Base-by-base conservation (phyloP, 148 eudicot species). In the Vaccinium macrocarpon region DNA sequence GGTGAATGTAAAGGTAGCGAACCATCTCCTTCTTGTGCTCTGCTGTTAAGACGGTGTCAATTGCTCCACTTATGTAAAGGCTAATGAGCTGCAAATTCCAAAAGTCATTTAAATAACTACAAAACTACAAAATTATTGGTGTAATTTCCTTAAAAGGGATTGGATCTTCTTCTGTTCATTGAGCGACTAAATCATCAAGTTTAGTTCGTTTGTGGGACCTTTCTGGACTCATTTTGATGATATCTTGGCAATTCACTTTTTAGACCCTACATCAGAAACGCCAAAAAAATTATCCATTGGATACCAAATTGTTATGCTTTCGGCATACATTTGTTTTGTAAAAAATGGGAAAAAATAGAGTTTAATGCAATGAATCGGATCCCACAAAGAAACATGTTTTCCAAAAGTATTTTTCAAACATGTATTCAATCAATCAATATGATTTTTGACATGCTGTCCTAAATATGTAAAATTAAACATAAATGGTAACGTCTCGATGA, bases 1-100 rank as follows among this genome's bases (percentile, higher is more conserved):
- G 85, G 51, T 84, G 66, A 66, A 15, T n/a, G 51, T 84, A 84
- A 18, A 84, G 38, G 72, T 84, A 84, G 16, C 85, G 81, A 50
- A 84, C n/a, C 46, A 84, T n/a, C 76, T 84, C 85, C 72, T 51
- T 66, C 35, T 66, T 64, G 76, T 84, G 82, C 52, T 78, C 76
- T 12, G 61, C 25, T 6, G 85, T 48, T 8, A 78, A 48, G 1
- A 78, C 13, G 6, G 27, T 9, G n/a, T 51, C 64, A 18, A 52
- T 78, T 49, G 32, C 23, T 64, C 82, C 85, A 14, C 76, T 84
- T 19, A 84, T 29, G 76, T 77, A 23, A 8, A 84, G 61, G 6
- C 38, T 21, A 12, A 84, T 84, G 8, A 84, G 29, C 85, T 84
- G 81, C 81, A 61, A 3, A 42, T 53, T 83, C 46, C 51, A 51